These are phyloP conservation scores for Panellus pusillus DNA, from an alignment of 768 basidiomycete genomes.

Conservation along the genomic window DNA sequence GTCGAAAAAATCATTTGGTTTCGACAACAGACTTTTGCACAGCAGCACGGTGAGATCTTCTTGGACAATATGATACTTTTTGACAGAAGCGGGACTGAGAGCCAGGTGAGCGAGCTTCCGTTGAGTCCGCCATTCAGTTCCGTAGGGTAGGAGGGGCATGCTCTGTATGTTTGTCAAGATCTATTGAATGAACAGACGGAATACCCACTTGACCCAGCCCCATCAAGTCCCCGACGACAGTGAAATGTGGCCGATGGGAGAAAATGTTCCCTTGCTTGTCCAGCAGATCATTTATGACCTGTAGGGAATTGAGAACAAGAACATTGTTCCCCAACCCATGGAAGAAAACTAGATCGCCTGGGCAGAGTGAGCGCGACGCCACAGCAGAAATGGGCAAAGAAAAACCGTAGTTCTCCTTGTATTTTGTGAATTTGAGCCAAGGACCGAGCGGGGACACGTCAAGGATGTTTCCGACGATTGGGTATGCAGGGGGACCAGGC, in stretches of 20 bases:
- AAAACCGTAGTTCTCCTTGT: too few relatives aligned
- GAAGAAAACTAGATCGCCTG: slow-evolving; percentile 23
- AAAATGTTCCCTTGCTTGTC: slow-evolving; percentile 17
- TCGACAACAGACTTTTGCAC: background rate
- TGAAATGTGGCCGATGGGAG: slow-evolving; percentile 8
- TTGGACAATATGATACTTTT: slow-evolving; percentile 32
- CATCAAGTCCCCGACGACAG: slow-evolving; percentile 9
- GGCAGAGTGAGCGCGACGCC: background rate
- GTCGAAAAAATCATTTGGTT: background rate
- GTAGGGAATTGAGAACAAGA: slow-evolving; percentile 22
- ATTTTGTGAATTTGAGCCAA: too few relatives aligned
- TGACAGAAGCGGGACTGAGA: slow-evolving; percentile 30
- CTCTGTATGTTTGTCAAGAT: slow-evolving; percentile 9
- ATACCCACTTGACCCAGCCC: slow-evolving; percentile 5
- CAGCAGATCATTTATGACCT: slow-evolving; percentile 23
- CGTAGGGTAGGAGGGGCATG: slow-evolving; percentile 23
- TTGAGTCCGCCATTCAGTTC: slow-evolving; percentile 9
- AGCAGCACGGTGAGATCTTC: slow-evolving; percentile 18
- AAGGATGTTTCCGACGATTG: too few relatives aligned
- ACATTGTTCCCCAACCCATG: slow-evolving; percentile 27
- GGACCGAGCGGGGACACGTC: too few relatives aligned
- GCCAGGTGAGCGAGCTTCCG: slow-evolving; percentile 31
- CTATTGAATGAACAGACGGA: background rate
- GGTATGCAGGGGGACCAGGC: too few relatives aligned
- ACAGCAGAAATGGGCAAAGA: too few relatives aligned